Evolutionary conservation across 2,329 filamentous ascomycete genomes (phyloP), one percentile per base, ranked within the genome.

Genomic region (Didymella pomorum): DNA sequence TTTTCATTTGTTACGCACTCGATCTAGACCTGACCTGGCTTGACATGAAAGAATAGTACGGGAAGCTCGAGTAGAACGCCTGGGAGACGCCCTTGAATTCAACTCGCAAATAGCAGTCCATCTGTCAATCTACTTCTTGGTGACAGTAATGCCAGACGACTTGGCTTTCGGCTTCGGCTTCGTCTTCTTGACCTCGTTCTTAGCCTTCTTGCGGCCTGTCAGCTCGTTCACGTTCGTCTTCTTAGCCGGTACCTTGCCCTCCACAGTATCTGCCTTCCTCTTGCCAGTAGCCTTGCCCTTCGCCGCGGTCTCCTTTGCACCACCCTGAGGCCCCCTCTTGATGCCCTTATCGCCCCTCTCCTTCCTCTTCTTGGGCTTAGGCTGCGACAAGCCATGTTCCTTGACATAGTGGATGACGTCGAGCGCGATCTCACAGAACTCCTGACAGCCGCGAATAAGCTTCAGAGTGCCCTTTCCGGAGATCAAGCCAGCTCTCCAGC

Each of bases 381-480:
- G 45, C n/a, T 46, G 44, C 14, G 65, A 1, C 1, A 73, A 16
- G 3, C 71, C 71, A 44, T 74, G 41, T 47, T 74, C 63, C 46
- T 73, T 71, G 44, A 76, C 62, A 20, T 67, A 70, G 47, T 67
- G 70, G 6, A 74, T 66, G 1, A 73, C 29, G 37, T 75, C 73
- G 3, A 75, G 60, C 18, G 68, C 71, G 0, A 73, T 55, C 20
- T 76, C 73, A 39, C 67, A 70, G 46, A 76, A 75, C 58, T 76
- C 73, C 52, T 75, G 72, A 2, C 62, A 54, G 0, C 73, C 73
- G 0, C 73, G 64, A 9, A 76, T 68, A 0, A 69, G 31, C 35
- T 51, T 33, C 31, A 65, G 43, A 6, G 53, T 45, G 39, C 66
- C 47, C 45, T 66, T 72, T 9, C 53, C 53, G 16, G 56, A 58